Evolutionary conservation across 345 rosid genomes (phyloP).

Genomic region (Draba incana): DNA sequence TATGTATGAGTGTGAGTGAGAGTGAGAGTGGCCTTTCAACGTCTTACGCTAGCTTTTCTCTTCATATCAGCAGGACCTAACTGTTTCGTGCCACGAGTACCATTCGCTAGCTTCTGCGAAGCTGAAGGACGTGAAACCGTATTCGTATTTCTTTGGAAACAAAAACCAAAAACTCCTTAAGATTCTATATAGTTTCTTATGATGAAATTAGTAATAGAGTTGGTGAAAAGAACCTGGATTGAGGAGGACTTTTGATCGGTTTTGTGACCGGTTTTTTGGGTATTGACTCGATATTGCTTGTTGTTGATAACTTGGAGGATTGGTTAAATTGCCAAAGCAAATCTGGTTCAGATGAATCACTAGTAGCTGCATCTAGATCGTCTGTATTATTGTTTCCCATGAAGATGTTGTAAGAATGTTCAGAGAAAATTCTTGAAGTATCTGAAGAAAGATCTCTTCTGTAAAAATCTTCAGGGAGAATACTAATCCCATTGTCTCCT

Average conservation of each 20-base stretch:
- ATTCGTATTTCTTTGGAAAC: slow-evolving; percentile 49
- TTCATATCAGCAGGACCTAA: slow-evolving; percentile 59
- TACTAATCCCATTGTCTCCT: slow-evolving; percentile 40
- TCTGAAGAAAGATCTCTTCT: slow-evolving; percentile 70
- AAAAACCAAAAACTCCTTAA: background rate
- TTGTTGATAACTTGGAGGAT: slow-evolving; percentile 55
- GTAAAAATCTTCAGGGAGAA: slow-evolving; percentile 58
- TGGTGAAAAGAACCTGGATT: slow-evolving; percentile 45
- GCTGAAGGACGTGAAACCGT: slow-evolving; percentile 64
- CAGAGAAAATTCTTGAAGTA: slow-evolving; percentile 62
- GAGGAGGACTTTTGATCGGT: slow-evolving; percentile 58
- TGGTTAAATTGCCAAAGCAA: slow-evolving; percentile 90
- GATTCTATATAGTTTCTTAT: slow-evolving; percentile 1
- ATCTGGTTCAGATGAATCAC: slow-evolving; percentile 91
- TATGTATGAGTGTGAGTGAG: slow-evolving; percentile 40
- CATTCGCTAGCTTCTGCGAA: slow-evolving; percentile 60
- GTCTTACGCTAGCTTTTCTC: slow-evolving; percentile 62
- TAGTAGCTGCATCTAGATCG: slow-evolving; percentile 85
- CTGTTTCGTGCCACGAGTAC: slow-evolving; percentile 58
- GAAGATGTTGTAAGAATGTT: slow-evolving; percentile 70
- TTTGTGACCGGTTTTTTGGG: slow-evolving; percentile 56
- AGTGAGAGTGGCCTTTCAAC: slow-evolving; percentile 45
- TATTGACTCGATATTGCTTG: slow-evolving; percentile 51
- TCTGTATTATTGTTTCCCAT: slow-evolving; percentile 61
- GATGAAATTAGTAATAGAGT: background rate